A percentile compares a stretch with the other conserved stretches of the same genome.
Evolutionary conservation across 495 filamentous ascomycete species (phyloP).

Genomic region (Terfezia claveryi): DNA sequence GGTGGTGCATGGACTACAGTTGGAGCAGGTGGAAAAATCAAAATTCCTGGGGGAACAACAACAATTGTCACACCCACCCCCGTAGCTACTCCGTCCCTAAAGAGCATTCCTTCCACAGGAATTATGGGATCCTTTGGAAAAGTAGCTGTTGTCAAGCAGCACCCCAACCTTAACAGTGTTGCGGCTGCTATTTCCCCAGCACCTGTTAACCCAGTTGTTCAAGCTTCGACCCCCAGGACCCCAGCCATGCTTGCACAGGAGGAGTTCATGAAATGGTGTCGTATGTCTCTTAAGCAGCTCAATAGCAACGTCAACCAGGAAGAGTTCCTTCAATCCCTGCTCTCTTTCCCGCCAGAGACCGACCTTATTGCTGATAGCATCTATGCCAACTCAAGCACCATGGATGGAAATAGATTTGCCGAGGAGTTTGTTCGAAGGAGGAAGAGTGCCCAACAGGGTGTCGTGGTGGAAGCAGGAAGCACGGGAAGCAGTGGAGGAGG

Average conservation of each 20-base stretch:
- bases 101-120: constrained; percentile 24
- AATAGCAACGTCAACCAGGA: constrained; percentile 24
- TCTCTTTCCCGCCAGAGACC: constrained; percentile 50
- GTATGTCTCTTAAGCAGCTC: constrained; percentile 40
- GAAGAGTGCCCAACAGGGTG: constrained; percentile 74
- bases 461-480: constrained; percentile 37
- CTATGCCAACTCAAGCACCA: constrained; percentile 60
- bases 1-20: constrained; percentile 78
- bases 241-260: constrained; percentile 45
- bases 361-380: constrained; percentile 74
- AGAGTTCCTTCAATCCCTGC: constrained; percentile 50
- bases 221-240: constrained; percentile 16
- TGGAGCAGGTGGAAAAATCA: constrained; percentile 81
- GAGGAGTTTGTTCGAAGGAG: constrained; percentile 85
- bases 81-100: constrained; percentile 34
- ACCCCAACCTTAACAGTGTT: constrained; percentile 23
- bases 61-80: constrained; percentile 28
- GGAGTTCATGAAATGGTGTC: constrained; percentile 86
- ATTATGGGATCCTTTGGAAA: constrained; percentile 20
- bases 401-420: constrained; percentile 80
- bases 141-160: constrained; percentile 19
- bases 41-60: constrained; percentile 23
- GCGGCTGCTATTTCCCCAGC: constrained; percentile 2
- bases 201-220: constrained; percentile 3
- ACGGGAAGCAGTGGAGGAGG: constrained; percentile 30